Conservation (phyloP, 768 basidiomycete species). For the Agrocybe praecox region DNA sequence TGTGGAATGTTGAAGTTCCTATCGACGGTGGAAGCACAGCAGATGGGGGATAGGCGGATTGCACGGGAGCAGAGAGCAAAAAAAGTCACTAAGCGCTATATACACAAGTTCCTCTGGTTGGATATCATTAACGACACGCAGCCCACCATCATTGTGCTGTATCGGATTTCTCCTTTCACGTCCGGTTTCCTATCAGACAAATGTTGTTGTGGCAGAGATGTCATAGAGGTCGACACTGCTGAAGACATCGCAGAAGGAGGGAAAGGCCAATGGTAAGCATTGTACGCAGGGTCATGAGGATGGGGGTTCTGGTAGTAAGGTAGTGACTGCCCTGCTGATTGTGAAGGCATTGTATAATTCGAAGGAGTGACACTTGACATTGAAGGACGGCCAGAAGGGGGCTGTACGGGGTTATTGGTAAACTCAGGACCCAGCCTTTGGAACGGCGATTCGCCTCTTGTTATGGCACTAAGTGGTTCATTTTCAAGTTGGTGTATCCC, state of each 20-base stretch:
- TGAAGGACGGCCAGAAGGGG: not conserved
- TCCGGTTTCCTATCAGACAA: not conserved
- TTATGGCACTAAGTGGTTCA: not conserved
- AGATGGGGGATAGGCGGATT: too few relatives aligned
- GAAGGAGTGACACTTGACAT: not conserved
- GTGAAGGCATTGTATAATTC: not conserved
- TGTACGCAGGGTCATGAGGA: not conserved
- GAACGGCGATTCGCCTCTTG: not conserved
- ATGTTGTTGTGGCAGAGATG: not conserved
- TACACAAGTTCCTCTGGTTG: not conserved
- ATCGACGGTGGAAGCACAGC: too few relatives aligned
- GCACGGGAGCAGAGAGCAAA: too few relatives aligned
- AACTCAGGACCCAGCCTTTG: not conserved
- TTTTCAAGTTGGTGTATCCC: not conserved
- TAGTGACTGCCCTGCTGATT: not conserved
- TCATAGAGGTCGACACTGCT: not conserved
- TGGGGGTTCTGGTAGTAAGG: not conserved
- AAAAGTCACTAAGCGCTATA: not conserved
- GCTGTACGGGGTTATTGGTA: not conserved
- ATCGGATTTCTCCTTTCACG: not conserved
- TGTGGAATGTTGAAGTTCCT: too few relatives aligned
- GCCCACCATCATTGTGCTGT: constrained; percentile 5
- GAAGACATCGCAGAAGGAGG: not conserved
- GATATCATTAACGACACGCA: not conserved
- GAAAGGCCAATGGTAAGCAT: not conserved